Evolutionary conservation across 1,284 basidiomycete species (phyloP), one percentile per base, ranked within the genome.

Genomic region (Cystobasidium pallidum): DNA sequence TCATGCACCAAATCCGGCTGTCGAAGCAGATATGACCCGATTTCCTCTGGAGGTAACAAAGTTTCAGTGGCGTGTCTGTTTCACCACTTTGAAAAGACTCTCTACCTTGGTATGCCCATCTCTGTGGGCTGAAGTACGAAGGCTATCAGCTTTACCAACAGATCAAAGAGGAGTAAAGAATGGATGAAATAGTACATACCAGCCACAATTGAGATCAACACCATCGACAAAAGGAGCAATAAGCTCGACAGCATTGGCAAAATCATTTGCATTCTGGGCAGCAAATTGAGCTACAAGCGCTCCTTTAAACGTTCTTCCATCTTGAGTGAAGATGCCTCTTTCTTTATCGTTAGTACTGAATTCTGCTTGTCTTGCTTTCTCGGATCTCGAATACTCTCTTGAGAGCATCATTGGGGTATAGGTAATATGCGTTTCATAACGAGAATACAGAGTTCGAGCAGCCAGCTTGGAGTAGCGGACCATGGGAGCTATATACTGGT

Each of bases 351-450:
- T 82, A 0, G 86, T 86, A 2, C 83, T 81, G 76, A 87, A 87
- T 76, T 87, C 86, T 2, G 83, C 80, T 24, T 84, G 81, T 51
- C 86, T 79, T 1, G 86, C 86, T 3, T 81, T 82, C 64, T 84
- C 82, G 3, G 84, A 85, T 17, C 86, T 82, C 39, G 83, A 84
- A 77, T 86, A 87, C 77, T 87, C 85, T 61, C 77, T 75, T 17
- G 81, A 85, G 59, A 87, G 82, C 34, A 86, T 86, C 86, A 87
- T 87, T 0, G 86, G 86, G 19, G 86, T 86, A 66, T 84, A 83
- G 1, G 85, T 86, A 68, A 87, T 84, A 73, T 86, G 86, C 3
- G 83, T 84, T 62, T 86, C 83, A 79, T 86, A 87, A 36, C 82
- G 81, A 0, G 85, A 84, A 3, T 84, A 83, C 0, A 86, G 81